Percentiles rank a stretch among this genome's conserved stretches.
Conservation (phyloP, 805 yeast genomes). For the Lachancea sp. region DNA sequence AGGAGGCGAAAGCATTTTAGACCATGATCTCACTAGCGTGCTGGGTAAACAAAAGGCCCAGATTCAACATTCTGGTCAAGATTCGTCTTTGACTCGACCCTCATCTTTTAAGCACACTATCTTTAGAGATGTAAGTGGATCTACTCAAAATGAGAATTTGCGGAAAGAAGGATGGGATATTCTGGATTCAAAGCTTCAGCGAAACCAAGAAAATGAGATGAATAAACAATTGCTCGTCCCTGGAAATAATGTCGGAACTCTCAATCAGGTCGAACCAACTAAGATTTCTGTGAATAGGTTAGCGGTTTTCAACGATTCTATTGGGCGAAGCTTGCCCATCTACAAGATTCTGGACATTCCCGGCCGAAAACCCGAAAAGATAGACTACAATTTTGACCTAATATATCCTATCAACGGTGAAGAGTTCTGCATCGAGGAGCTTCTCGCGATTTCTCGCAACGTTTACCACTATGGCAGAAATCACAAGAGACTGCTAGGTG, state of each 20-base stretch:
- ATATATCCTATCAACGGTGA: constrained; percentile 41
- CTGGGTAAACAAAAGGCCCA: constrained; percentile 2
- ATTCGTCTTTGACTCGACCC: not conserved
- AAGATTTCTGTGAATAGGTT: constrained; percentile 23
- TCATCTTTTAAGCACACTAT: constrained; percentile 5
- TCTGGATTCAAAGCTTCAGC: constrained; percentile 42
- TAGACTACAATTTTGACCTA: constrained; percentile 54
- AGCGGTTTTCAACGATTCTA: constrained; percentile 37
- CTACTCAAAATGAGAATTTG: not conserved
- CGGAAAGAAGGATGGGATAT: constrained; percentile 38
- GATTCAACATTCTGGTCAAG: not conserved
- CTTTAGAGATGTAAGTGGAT: constrained; percentile 2
- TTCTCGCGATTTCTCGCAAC: constrained; percentile 48
- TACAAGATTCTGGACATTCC: constrained; percentile 46
- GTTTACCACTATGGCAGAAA: constrained; percentile 13
- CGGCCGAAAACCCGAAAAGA: constrained; percentile 55
- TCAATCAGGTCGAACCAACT: constrained; percentile 36
- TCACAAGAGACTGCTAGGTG: constrained; percentile 1
- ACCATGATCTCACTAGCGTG: not conserved
- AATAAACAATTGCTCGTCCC: constrained; percentile 50
- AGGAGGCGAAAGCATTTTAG: constrained; percentile 4
- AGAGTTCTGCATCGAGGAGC: constrained; percentile 59
- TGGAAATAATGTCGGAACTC: constrained; percentile 42
- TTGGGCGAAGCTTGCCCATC: constrained; percentile 35
- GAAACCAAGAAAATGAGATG: constrained; percentile 59